Conservation (phyloP, 2,329 filamentous ascomycete species). For the Chrysosporium keratinophilum region DNA sequence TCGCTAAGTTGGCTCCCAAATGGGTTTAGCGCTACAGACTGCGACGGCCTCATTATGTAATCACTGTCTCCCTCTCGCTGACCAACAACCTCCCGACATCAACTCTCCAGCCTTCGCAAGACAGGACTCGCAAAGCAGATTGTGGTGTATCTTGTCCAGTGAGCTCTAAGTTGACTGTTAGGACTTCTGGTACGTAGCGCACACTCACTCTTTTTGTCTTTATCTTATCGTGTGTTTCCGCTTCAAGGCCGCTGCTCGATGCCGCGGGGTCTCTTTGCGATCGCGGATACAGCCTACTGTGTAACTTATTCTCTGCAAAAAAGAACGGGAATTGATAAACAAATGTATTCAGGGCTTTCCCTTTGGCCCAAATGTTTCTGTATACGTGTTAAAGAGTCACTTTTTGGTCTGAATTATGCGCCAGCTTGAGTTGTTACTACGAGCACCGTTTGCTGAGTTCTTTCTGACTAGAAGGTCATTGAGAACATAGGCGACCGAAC, state of each 20-base stretch:
- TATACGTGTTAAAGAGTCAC: too few relatives aligned
- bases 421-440: too few relatives aligned
- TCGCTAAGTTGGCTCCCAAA: constrained; percentile 4
- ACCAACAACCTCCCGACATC: neutral
- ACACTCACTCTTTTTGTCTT: neutral
- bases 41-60: neutral
- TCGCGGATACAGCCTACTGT: too few relatives aligned
- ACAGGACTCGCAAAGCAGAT: neutral
- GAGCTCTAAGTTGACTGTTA: neutral
- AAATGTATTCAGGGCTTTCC: too few relatives aligned
- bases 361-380: too few relatives aligned
- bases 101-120: neutral
- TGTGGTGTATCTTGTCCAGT: neutral
- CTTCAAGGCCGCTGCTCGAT: neutral
- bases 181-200: neutral
- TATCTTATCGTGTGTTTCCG: neutral
- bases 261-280: too few relatives aligned
- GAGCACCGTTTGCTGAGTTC: too few relatives aligned
- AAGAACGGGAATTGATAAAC: too few relatives aligned
- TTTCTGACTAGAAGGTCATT: too few relatives aligned
- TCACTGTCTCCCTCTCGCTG: neutral
- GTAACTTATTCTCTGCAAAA: too few relatives aligned
- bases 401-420: too few relatives aligned
- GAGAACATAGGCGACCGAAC: too few relatives aligned
- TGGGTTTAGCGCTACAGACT: neutral